These are phyloP conservation scores for Crithidia expoeki DNA, from an alignment of 208 protist species.

Conservation along the genomic window DNA sequence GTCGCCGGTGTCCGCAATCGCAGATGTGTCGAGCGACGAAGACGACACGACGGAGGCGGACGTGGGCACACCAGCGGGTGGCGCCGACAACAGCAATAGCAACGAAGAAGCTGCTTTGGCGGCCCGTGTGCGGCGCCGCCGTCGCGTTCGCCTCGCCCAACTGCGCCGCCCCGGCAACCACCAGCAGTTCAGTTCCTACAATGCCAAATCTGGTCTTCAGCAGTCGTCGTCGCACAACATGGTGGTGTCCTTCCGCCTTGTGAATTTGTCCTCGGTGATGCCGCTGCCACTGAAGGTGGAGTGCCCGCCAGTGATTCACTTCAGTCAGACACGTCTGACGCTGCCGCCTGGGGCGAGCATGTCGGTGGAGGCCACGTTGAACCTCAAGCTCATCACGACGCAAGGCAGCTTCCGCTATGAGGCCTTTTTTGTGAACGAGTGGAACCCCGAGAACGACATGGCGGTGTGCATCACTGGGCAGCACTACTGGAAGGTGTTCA, in stretches of 20 bases:
- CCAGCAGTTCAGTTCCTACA: conserved; percentile 23
- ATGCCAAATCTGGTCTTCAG: conserved; percentile 17
- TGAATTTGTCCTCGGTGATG: conserved; percentile 71
- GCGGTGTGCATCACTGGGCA: conserved; percentile 73
- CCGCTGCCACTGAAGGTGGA: conserved; percentile 78
- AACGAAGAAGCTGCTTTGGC: conserved; percentile 23
- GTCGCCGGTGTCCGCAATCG: conserved; percentile 8
- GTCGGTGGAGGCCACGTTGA: conserved; percentile 61
- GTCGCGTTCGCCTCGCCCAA: conserved; percentile 16
- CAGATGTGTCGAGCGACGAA: conserved; percentile 10
- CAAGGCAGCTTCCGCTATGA: conserved; percentile 82
- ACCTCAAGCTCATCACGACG: conserved; percentile 59
- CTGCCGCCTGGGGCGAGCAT: conserved; percentile 59
- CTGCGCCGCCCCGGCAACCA: conserved; percentile 28
- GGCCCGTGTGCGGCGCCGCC: conserved; percentile 21
- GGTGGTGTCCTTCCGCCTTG: conserved; percentile 39
- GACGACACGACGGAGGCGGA: conserved; percentile 15
- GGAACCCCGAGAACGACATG: conserved; percentile 90
- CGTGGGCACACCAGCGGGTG: neutral
- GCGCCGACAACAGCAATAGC: conserved; percentile 1
- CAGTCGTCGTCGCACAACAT: conserved; percentile 14
- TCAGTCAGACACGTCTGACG: conserved; percentile 58
- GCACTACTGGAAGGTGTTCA: conserved; percentile 88
- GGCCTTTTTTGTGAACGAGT: conserved; percentile 85
- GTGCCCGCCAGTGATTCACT: conserved; percentile 74